A percentile compares a stretch with the other conserved stretches of the same genome.
Conservation (phyloP, 352 stramenopile species). For the Pythium rishiriense region DNA sequence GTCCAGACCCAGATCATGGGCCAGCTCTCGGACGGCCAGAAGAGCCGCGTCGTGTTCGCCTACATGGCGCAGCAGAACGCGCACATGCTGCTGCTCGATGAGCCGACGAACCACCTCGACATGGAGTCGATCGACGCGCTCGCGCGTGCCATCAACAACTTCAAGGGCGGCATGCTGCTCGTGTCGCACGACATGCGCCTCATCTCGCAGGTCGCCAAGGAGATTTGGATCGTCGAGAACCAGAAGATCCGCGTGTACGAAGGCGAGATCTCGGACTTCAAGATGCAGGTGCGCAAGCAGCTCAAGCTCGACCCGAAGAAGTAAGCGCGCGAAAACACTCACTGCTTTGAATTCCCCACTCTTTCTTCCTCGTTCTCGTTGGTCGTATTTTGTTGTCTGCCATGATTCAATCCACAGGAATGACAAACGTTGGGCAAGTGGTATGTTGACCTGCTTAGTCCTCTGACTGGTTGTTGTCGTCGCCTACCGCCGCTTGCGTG, state of each 20-base stretch:
- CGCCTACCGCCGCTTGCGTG: not conserved
- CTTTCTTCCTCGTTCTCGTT: not conserved
- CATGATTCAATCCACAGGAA: no score
- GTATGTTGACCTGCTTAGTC: constrained; percentile 3
- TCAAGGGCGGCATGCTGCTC: constrained; percentile 96
- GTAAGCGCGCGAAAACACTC: not conserved
- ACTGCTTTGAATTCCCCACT: not conserved
- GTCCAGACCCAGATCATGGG: constrained; percentile 97
- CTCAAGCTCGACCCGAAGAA: constrained; percentile 75
- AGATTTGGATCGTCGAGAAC: constrained; percentile 99
- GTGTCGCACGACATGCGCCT: constrained; percentile 99
- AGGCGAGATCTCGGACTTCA: constrained; percentile 99
- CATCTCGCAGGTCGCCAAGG: constrained; percentile 97
- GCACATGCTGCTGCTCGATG: constrained; percentile 94
- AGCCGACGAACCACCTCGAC: constrained; percentile 91
- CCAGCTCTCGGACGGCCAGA: constrained; percentile 96
- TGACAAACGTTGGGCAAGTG: not conserved
- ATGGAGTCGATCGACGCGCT: constrained; percentile 98
- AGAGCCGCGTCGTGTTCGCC: constrained; percentile 97
- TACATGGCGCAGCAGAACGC: constrained; percentile 97
- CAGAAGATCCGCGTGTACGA: constrained; percentile 96
- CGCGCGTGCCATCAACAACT: constrained; percentile 97
- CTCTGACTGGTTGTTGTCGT: constrained; percentile 33
- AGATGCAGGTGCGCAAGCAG: constrained; percentile 90
- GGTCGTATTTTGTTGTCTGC: not conserved